Conservation (phyloP, 345 rosid genomes). For the Firmiana major region DNA sequence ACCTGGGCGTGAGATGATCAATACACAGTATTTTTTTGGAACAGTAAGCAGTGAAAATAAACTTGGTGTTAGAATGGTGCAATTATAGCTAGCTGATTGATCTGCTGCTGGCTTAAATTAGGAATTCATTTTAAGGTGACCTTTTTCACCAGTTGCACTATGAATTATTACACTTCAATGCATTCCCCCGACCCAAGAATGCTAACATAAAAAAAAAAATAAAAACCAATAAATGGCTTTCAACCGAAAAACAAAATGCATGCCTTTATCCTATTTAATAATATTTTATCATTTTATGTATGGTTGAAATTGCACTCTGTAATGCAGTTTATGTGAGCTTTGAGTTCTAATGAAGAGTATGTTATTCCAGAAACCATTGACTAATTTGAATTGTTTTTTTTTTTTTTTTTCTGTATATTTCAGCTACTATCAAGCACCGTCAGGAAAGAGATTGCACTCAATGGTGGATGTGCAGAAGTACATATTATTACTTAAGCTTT, state of each 20-base stretch:
- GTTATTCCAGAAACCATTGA: not conserved
- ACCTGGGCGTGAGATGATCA: not conserved
- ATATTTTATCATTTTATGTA: not conserved
- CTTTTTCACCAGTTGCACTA: not conserved
- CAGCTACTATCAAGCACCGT: constrained; percentile 83
- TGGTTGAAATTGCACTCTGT: not conserved
- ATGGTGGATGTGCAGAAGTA: constrained; percentile 81
- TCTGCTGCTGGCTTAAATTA: not conserved
- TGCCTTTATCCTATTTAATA: not conserved
- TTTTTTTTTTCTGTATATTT: constrained; percentile 2
- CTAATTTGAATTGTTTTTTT: not conserved
- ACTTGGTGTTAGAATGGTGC: not conserved
- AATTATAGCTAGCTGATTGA: not conserved
- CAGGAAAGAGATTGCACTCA: constrained; percentile 90
- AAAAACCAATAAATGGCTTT: not conserved
- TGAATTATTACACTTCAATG: not conserved
- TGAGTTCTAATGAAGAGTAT: not conserved
- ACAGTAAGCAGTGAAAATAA: not conserved
- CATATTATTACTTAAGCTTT: constrained; percentile 15
- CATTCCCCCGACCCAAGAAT: not conserved
- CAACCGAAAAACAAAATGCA: not conserved
- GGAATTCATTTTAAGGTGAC: not conserved
- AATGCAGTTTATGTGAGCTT: not conserved
- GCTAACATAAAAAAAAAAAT: too few species aligned
- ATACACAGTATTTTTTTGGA: too few species aligned